Conservation (phyloP, 2,329 filamentous ascomycete genomes). For the Penicillium crustosum region DNA sequence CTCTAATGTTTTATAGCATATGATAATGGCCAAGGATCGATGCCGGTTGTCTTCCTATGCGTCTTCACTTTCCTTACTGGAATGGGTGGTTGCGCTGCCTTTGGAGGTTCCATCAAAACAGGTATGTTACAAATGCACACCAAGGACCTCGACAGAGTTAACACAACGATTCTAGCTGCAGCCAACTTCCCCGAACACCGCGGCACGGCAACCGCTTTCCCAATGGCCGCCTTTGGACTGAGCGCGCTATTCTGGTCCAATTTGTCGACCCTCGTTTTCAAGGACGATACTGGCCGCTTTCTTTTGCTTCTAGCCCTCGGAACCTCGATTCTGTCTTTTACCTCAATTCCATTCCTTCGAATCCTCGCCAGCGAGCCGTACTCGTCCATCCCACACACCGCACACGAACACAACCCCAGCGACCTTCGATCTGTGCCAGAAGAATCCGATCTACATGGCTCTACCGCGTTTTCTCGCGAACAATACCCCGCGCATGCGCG, state of each 20-base stretch:
- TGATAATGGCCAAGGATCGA: slow-evolving; percentile 61
- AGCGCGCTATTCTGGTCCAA: slow-evolving; percentile 96
- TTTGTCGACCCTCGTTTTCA: slow-evolving; percentile 73
- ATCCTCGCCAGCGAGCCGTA: slow-evolving; percentile 60
- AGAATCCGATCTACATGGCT: slow-evolving; percentile 41
- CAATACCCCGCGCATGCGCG: slow-evolving; percentile 27
- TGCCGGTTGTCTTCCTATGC: slow-evolving; percentile 62
- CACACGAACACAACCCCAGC: slow-evolving; percentile 32
- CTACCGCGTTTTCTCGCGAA: slow-evolving; percentile 31
- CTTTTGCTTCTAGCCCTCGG: slow-evolving; percentile 77
- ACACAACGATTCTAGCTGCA: slow-evolving; percentile 57
- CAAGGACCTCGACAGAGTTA: slow-evolving; percentile 3
- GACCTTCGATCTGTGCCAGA: slow-evolving; percentile 28
- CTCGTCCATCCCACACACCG: slow-evolving; percentile 38
- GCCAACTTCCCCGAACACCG: slow-evolving; percentile 89
- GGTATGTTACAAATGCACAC: slow-evolving; percentile 38
- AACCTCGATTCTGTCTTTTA: slow-evolving; percentile 71
- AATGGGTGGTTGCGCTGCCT: slow-evolving; percentile 86
- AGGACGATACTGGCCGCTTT: slow-evolving; percentile 78
- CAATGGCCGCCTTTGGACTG: slow-evolving; percentile 86
- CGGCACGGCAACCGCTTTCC: slow-evolving; percentile 91
- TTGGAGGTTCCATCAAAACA: slow-evolving; percentile 80
- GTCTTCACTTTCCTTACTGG: slow-evolving; percentile 85
- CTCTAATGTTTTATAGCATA: slow-evolving; percentile 57
- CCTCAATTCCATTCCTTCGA: slow-evolving; percentile 81